Conservation (phyloP, 495 filamentous ascomycete genomes). For the Lasiosphaeria ovina region DNA sequence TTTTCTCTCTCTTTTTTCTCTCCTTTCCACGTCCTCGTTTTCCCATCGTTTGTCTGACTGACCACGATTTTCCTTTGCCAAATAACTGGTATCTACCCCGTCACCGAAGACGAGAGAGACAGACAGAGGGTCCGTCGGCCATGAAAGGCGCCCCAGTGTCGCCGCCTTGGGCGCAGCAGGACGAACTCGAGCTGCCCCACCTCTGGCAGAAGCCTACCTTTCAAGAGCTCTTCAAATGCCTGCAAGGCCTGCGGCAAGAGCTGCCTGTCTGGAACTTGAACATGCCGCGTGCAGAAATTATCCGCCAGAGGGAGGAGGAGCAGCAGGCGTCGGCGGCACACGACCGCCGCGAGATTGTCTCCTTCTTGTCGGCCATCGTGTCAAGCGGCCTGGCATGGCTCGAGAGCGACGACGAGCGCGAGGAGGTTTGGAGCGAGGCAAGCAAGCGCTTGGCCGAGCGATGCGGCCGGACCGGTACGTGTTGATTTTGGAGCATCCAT, state of each 20-base stretch:
- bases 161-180: neutral
- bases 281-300: constrained; percentile 28
- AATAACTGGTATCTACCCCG: neutral
- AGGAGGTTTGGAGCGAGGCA: constrained; percentile 76
- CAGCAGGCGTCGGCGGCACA: constrained; percentile 10
- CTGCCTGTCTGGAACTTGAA: constrained; percentile 41
- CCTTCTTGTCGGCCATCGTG: constrained; percentile 76
- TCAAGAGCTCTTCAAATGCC: constrained; percentile 34
- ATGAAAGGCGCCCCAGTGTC: neutral
- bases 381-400: constrained; percentile 75
- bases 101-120: constrained; percentile 1
- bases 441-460: constrained; percentile 76
- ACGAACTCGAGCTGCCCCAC: constrained; percentile 37
- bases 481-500: neutral
- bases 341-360: constrained; percentile 41
- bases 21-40: neutral
- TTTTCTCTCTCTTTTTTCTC: constrained; percentile 6
- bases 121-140: neutral
- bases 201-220: constrained; percentile 47
- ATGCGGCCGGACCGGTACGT: constrained; percentile 63
- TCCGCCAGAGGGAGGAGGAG: constrained; percentile 23
- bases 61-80: neutral
- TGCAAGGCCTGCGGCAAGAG: constrained; percentile 40
- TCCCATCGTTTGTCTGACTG: too few species aligned
- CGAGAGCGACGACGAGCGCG: constrained; percentile 63